Evolutionary conservation across 2,329 filamentous ascomycete species (phyloP), one percentile per base, ranked within the genome.

Genomic region (Pyricularia sp.): DNA sequence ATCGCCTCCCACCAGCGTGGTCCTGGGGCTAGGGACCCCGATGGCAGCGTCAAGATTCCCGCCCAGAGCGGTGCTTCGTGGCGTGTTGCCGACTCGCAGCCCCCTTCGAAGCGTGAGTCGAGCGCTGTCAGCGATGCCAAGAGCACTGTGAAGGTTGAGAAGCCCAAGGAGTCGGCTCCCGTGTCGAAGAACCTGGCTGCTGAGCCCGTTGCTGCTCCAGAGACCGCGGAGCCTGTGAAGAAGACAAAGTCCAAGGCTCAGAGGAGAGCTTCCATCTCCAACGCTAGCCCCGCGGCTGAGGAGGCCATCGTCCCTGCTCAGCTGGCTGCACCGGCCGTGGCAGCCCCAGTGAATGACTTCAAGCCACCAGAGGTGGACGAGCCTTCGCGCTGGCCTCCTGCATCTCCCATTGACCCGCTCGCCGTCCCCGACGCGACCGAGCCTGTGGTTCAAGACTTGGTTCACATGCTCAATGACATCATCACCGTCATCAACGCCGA

Each of bases 381-480:
- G 79, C 88, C 86, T 42, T 90, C 87, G 55, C 83, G 81, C 70
- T 86, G 86, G 76, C 87, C 87, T 68, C 86, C 90, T 63, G 81
- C 89, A 25, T 81, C 88, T 70, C 87, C 88, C 20, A 92, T 98
- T 73, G 92, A 97, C 76, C 88, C 93, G 71, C 82, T 97, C 70
- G 86, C 86, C 67, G 86, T 96, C 28, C 85, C 87, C 68, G 87
- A 93, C 74, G 92, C 91, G 68, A 88, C 89, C 70, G 94, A 98
- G 77, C 92, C 92, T 31, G 86, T 97, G 50, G 92, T 98, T 26
- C 93, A 97, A 79, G 93, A 98, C 75, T 84, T 99, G 6, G 93
- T 97, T 70, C 94, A 92, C 81, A 94, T 97, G 81, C 86, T 99
- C 74, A 99, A 99, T 81, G 93, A 97, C 79, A 90, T 99, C 74